These are phyloP conservation scores for Paraconiothyrium brasiliense DNA, from an alignment of 2,329 filamentous ascomycete genomes.

Conservation along the genomic window DNA sequence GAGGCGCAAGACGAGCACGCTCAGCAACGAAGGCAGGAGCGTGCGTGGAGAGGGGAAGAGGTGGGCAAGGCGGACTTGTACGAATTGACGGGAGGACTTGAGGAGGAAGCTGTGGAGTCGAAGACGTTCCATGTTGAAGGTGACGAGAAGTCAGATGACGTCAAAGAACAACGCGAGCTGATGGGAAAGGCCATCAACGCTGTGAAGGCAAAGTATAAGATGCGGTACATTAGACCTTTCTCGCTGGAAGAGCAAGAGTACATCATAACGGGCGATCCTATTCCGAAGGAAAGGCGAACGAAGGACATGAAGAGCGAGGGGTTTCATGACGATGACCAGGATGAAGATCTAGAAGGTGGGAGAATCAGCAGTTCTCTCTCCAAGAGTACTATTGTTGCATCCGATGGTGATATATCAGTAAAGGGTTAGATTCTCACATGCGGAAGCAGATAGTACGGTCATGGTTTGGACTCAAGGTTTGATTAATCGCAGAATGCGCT, in stretches of 20 bases:
- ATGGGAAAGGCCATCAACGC: neutral
- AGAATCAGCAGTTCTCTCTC: neutral
- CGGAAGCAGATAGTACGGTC: neutral
- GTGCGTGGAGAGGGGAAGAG: neutral
- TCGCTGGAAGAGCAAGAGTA: neutral
- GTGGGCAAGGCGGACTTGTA: neutral
- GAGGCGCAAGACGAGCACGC: neutral
- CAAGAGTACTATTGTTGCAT: neutral
- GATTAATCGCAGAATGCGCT: neutral
- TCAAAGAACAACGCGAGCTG: neutral
- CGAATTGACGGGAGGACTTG: neutral
- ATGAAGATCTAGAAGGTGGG: neutral
- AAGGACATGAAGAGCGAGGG: neutral
- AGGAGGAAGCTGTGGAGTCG: neutral
- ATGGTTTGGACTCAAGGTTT: neutral
- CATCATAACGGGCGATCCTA: neutral
- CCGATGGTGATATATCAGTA: neutral
- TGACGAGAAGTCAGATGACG: neutral
- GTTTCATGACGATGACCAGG: neutral
- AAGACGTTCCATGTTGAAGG: neutral
- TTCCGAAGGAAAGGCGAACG: neutral
- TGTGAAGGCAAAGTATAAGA: constrained; percentile 1
- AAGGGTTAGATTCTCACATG: neutral
- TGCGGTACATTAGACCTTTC: neutral
- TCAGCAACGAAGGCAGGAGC: neutral